Conservation (phyloP, 768 basidiomycete species). For the Trametes meyenii region DNA sequence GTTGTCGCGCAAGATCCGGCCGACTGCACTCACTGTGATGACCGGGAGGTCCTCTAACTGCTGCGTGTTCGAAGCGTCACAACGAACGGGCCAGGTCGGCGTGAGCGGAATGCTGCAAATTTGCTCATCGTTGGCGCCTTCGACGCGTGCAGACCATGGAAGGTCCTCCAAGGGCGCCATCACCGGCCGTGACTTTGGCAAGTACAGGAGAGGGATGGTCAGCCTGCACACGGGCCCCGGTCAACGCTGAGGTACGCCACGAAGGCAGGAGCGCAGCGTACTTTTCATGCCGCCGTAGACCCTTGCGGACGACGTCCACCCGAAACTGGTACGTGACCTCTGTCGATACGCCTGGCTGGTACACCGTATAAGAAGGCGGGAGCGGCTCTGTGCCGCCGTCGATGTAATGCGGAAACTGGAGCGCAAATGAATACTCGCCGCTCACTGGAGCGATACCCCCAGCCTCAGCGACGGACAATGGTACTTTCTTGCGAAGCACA, state of each 20-base stretch:
- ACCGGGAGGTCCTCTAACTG: conserved; percentile 9
- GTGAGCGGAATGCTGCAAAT: conserved; percentile 34
- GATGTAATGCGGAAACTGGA: conserved; percentile 42
- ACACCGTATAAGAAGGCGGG: conserved; percentile 43
- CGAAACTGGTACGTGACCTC: conserved; percentile 42
- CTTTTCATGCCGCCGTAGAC: conserved; percentile 44
- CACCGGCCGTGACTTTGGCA: conserved; percentile 46
- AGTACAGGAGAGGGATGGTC: conserved; percentile 43
- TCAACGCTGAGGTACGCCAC: conserved; percentile 4
- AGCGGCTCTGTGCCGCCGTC: conserved; percentile 34
- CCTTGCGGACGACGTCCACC: conserved; percentile 44
- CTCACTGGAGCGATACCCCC: conserved; percentile 28
- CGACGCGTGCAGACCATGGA: conserved; percentile 31
- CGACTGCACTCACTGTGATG: conserved; percentile 11
- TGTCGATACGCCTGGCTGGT: conserved; percentile 32
- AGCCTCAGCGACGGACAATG: conserved; percentile 32
- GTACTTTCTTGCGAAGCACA: conserved; percentile 34
- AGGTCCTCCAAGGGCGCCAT: conserved; percentile 38
- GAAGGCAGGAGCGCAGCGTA: conserved; percentile 26
- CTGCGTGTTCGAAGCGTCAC: conserved; percentile 10
- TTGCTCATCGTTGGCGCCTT: conserved; percentile 30
- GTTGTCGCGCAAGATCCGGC: neutral
- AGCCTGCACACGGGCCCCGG: conserved; percentile 12
- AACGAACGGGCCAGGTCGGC: conserved; percentile 19
- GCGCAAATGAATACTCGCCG: conserved; percentile 39